Percentiles rank a stretch among this genome's conserved stretches.
These are phyloP conservation scores for Lodderomyces beijingensis DNA, from an alignment of 1,139 yeast genomes.

Conservation along the genomic window DNA sequence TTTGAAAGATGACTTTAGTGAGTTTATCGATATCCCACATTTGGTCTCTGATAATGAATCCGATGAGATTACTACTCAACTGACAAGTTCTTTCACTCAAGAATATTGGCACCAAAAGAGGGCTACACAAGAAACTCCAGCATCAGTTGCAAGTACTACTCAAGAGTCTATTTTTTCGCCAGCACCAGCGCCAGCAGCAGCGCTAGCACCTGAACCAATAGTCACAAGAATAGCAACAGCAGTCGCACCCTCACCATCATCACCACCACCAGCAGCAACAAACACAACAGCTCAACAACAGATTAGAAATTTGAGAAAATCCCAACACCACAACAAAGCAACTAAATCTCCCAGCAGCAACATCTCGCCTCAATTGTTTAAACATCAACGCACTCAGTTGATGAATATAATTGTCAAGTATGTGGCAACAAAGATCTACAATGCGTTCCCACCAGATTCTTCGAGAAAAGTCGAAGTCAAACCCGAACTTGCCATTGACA, in stretches of 20 bases:
- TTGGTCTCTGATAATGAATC: constrained; percentile 11
- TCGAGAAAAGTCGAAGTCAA: constrained; percentile 9
- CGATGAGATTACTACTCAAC: constrained; percentile 10
- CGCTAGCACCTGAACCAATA: not conserved
- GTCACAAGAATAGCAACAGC: constrained; percentile 4
- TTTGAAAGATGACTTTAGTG: constrained; percentile 10
- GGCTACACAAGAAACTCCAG: constrained; percentile 12
- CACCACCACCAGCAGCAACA: constrained; percentile 1
- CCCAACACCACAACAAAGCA: not conserved
- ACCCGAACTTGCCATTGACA: constrained; percentile 39
- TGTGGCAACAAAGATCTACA: constrained; percentile 41
- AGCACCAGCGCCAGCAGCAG: constrained; percentile 1
- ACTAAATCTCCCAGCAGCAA: not conserved
- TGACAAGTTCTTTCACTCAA: constrained; percentile 9
- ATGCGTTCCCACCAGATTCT: constrained; percentile 41
- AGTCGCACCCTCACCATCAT: constrained; percentile 3
- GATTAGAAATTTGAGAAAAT: constrained; percentile 1
- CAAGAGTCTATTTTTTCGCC: constrained; percentile 3
- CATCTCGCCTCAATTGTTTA: constrained; percentile 13
- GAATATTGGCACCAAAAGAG: constrained; percentile 9
- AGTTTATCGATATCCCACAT: constrained; percentile 12
- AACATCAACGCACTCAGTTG: constrained; percentile 26
- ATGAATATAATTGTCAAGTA: constrained; percentile 46
- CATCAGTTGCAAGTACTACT: constrained; percentile 9
- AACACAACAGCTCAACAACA: constrained; percentile 3